A percentile compares a stretch with the other conserved stretches of the same genome.
Evolutionary conservation across 768 basidiomycete genomes (phyloP).

Genomic region (Lentinus tigrinus): DNA sequence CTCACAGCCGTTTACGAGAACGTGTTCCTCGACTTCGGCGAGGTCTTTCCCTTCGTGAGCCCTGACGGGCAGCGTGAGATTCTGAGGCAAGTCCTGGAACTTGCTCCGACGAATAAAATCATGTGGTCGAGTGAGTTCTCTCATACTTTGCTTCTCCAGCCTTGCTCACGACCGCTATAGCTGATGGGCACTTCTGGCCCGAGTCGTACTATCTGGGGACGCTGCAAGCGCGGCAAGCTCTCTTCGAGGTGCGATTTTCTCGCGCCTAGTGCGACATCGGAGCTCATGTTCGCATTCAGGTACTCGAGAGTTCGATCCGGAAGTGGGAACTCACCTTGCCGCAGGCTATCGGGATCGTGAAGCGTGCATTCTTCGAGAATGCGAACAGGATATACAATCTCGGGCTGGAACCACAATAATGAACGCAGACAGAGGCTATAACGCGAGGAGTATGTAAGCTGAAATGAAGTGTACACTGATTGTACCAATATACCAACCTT

Average conservation of each 20-base stretch:
- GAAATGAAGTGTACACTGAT: too few relatives aligned
- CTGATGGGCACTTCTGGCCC: constrained; percentile 75
- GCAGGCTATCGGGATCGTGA: constrained; percentile 52
- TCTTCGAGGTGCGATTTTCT: constrained; percentile 49
- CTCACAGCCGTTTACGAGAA: constrained; percentile 69
- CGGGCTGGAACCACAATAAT: constrained; percentile 36
- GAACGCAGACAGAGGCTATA: not conserved
- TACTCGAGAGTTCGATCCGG: constrained; percentile 50
- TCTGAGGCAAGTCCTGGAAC: constrained; percentile 64
- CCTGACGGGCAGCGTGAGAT: constrained; percentile 58
- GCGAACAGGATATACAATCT: constrained; percentile 65
- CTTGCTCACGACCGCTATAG: constrained; percentile 23
- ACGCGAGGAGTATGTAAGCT: not conserved
- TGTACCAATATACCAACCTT: not conserved
- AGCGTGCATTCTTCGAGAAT: constrained; percentile 64
- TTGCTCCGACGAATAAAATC: constrained; percentile 75
- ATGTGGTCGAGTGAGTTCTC: constrained; percentile 72
- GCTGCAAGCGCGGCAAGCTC: constrained; percentile 58
- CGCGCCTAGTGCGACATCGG: not conserved
- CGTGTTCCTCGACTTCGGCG: constrained; percentile 79
- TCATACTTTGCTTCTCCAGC: not conserved
- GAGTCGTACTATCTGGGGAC: constrained; percentile 72
- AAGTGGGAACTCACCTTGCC: constrained; percentile 50
- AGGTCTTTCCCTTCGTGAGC: constrained; percentile 71
- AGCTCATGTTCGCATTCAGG: constrained; percentile 35